Evolutionary conservation across 176 grass and related monocot genomes (phyloP), one percentile per base, ranked within the genome.

Genomic region (Carex kokanica): DNA sequence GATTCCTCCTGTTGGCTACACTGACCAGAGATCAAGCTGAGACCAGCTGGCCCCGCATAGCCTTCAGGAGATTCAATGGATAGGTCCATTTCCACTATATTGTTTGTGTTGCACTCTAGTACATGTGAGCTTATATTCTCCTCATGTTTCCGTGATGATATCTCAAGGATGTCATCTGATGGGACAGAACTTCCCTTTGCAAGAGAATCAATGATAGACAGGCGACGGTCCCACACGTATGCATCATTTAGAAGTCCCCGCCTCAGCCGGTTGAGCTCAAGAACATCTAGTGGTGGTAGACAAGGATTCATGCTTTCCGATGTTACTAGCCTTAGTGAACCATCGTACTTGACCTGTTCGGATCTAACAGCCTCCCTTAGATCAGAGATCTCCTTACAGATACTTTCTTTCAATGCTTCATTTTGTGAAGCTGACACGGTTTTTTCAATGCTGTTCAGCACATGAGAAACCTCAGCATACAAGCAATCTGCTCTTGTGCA

Each of bases 261-360:
- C 54, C 88, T 99, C 83, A 91, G 69, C 18, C 29, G 82, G 74
- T 99, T 98, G 64, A 99, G 86, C 58, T 92, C 89, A 84, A 99
- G 86, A 90, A 99, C 87, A 90, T 99, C 96, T 79, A 89, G 59
- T 57, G 68, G 60, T 82, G 59, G 59, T 85, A 89, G 83, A 84
- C 47, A 49, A 61, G 53, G 60, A 59, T 91, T 85, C 23, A 88
- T 67, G 23, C 78, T 87, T 75, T 90, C 84, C 75, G 84, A 68
- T 52, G 31, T 87, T 83, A 81, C 71, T 77, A 84, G 84, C 23
- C 78, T 82, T 13, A 83, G 81, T 20, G 87, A 85, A 23, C 87
- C 96, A 17, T 95, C 80, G 66, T 99, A 99, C 73, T 93, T 89
- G 84, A 88, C 88, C 85, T 83, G 84, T 61, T 93, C 89, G 51